A percentile compares a stretch with the other conserved stretches of the same genome.
These are phyloP conservation scores for Xerocomellus intermedius DNA, from an alignment of 768 basidiomycete species.

Conservation along the genomic window DNA sequence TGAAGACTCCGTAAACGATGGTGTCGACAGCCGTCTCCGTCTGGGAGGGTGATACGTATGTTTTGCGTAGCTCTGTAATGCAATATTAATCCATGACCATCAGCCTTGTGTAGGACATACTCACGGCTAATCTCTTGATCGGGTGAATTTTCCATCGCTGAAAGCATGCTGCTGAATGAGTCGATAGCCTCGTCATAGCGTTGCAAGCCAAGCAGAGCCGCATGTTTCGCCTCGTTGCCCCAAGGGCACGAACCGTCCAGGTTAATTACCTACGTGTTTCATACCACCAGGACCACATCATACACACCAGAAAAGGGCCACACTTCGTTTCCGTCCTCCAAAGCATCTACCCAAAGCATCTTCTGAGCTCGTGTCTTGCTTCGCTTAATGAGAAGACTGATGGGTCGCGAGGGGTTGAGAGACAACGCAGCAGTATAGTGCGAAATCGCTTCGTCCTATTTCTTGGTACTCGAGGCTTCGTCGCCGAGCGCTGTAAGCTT, in stretches of 20 bases:
- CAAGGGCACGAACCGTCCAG: neutral
- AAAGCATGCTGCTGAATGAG: neutral
- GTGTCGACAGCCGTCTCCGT: neutral
- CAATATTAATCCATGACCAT: too few species aligned
- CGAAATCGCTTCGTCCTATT: too few species aligned
- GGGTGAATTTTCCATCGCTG: neutral
- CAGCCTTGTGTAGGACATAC: neutral
- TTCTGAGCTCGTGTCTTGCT: neutral
- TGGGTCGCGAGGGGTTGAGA: too few species aligned
- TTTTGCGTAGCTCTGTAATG: neutral
- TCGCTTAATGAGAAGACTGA: conserved; percentile 5
- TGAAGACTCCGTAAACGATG: neutral
- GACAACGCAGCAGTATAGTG: too few species aligned
- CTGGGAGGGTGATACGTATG: neutral
- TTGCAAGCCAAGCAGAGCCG: neutral
- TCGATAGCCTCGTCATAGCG: neutral
- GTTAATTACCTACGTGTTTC: neutral
- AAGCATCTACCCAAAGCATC: neutral
- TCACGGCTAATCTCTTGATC: neutral
- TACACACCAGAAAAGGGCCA: neutral
- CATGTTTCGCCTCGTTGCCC: neutral
- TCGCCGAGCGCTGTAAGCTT: too few species aligned
- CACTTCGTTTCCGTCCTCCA: conserved; percentile 3
- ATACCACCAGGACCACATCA: neutral
- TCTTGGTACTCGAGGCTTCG: too few species aligned